Conservation (phyloP, 768 basidiomycete species). For the Cystofilobasidium capitatum region DNA sequence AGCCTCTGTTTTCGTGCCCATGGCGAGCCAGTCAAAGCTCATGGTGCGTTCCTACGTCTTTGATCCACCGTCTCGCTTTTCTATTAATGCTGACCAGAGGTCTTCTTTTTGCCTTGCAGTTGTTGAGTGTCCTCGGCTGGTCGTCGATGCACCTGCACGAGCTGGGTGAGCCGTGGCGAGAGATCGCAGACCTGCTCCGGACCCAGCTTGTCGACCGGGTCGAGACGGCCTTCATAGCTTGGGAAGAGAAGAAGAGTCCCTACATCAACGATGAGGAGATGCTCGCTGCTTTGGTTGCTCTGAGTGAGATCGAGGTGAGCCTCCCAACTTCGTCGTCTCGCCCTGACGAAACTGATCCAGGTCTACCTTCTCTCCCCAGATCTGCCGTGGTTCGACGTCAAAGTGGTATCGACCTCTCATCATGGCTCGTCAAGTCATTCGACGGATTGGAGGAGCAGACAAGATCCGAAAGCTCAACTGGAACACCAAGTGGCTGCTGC, state of each 20-base stretch:
- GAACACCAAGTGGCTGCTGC: constrained; percentile 10
- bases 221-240: not conserved
- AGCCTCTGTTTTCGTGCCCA: constrained; percentile 20
- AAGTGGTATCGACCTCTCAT: constrained; percentile 21
- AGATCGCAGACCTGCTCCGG: constrained; percentile 12
- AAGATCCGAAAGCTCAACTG: constrained; percentile 4
- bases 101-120: not conserved
- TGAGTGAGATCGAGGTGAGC: constrained; percentile 25
- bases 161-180: constrained; percentile 18
- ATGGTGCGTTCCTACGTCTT: constrained; percentile 1
- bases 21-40: constrained; percentile 19
- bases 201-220: not conserved
- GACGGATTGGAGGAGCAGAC: constrained; percentile 13
- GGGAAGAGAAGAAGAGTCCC: not conserved
- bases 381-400: constrained; percentile 25
- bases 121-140: constrained; percentile 24
- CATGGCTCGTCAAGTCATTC: constrained; percentile 12
- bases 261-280: constrained; percentile 14
- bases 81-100: not conserved
- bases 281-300: constrained; percentile 18
- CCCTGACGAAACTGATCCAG: not conserved
- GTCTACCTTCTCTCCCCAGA: constrained; percentile 3
- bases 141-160: constrained; percentile 26
- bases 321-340: too few species aligned
- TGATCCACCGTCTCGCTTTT: not conserved